Conservation (phyloP, 1,284 basidiomycete genomes). For the Fomitopsis palustris region DNA sequence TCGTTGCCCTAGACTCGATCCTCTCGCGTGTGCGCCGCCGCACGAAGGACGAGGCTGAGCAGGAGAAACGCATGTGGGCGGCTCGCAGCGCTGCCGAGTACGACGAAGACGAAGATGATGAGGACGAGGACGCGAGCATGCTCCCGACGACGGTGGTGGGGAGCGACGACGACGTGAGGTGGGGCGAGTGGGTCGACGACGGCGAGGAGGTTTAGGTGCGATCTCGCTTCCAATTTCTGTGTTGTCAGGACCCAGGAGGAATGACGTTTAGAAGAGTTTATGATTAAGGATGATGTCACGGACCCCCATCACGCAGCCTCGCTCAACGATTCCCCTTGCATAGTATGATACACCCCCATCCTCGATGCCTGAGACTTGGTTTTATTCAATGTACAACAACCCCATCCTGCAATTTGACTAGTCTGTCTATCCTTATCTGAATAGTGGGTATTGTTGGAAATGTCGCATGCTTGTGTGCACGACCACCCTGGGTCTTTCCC, state of each 20-base stretch:
- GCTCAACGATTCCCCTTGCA: conserved; percentile 1
- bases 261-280: not conserved
- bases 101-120: conserved; percentile 10
- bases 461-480: no score
- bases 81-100: conserved; percentile 7
- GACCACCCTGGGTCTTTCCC: no score
- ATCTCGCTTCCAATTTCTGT: not conserved
- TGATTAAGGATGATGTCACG: not conserved
- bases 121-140: conserved; percentile 14
- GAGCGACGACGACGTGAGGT: conserved; percentile 22
- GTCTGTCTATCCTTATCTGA: not conserved
- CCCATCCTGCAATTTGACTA: not conserved
- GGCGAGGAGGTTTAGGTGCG: not conserved
- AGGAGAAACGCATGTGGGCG: conserved; percentile 14
- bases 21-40: conserved; percentile 73
- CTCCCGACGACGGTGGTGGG: conserved; percentile 9
- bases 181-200: conserved; percentile 29
- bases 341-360: not conserved
- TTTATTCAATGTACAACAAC: conserved; percentile 2
- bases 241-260: not conserved
- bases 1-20: conserved; percentile 78
- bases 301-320: not conserved
- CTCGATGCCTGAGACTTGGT: not conserved
- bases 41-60: conserved; percentile 43
- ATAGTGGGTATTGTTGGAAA: no score